Conservation (phyloP, 257 asterid genomes). For the Orobanche coerulescens region DNA sequence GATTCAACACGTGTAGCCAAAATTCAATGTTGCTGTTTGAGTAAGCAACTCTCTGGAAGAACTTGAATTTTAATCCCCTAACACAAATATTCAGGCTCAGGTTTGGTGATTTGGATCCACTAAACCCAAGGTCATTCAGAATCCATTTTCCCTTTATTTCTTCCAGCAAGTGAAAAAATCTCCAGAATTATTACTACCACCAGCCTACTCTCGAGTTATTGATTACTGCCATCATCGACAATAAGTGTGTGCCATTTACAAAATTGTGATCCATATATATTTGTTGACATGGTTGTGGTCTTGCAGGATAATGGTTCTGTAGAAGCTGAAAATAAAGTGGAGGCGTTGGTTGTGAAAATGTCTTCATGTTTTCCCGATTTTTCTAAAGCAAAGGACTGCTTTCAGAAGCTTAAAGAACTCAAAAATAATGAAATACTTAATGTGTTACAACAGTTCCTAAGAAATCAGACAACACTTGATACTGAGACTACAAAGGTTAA, state of each 20-base stretch:
- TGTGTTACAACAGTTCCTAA: constrained; percentile 39
- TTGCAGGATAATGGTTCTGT: constrained; percentile 42
- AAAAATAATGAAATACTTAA: constrained; percentile 31
- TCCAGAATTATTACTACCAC: not conserved
- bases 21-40: not conserved
- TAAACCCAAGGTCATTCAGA: not conserved
- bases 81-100: not conserved
- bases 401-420: constrained; percentile 42
- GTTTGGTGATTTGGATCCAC: constrained; percentile 4
- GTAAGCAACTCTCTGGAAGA: not conserved
- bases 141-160: not conserved
- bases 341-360: constrained; percentile 48
- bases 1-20: not conserved
- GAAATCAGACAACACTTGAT: constrained; percentile 29
- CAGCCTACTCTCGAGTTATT: not conserved
- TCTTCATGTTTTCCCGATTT: constrained; percentile 65
- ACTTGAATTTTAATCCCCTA: not conserved
- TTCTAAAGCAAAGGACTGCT: constrained; percentile 55
- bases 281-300: constrained; percentile 12
- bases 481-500: constrained; percentile 42
- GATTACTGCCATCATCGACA: not conserved
- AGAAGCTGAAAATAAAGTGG: constrained; percentile 44
- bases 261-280: constrained; percentile 7
- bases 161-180: not conserved
- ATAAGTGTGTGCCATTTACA: constrained; percentile 14